Base-by-base conservation (phyloP, 31 red algal species). In the Asparagopsis taxiformis region DNA sequence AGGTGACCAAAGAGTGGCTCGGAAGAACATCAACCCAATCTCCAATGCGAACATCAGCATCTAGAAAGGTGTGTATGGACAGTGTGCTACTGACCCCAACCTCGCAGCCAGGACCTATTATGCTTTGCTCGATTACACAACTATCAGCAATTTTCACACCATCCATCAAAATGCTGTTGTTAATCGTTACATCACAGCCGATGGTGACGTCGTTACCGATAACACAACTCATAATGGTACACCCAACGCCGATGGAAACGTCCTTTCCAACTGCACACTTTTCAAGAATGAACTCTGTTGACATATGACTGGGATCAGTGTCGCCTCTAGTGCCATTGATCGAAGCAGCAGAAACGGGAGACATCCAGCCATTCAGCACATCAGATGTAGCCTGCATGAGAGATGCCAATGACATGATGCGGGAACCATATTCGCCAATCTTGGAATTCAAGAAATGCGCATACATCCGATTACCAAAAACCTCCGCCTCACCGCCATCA, bases 401-500 rank as follows among this genome's bases (percentile, higher is more conserved):
- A 60, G 83, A 88, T 3, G 75, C 80, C 29, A 87, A 38, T 9
- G 76, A 80, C 21, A 46, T 60, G 55, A 93, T 61, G 9, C 65
- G 74, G 53, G 75, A 49, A 15, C 63, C 81, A 72, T 82, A 88
- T 33, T 76, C 83, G 54, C 52, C 43, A 16, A 38, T 49, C 7
- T 1, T 28, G 1, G 75, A 76, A 33, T 69, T 39, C 20, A 75
- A 13, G 75, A 84, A 71, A 44, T 87, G 64, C 1, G 61, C 70
- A 59, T 80, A 93, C 59, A 87, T 77, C 0, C 70, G 71, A 58
- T 93, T 93, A 15, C 90, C 90, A 41, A 87, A 72, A 5, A 93
- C 55, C 36, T 93, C 90, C 16, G 68, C 79, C 38, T 84, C 84
- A 28, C 84, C 91, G 9, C 84, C 71, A 8, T 82, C 91, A 4